Evolutionary conservation across 768 basidiomycete species (phyloP), one percentile per base, ranked within the genome.

Genomic region (Auricularia sp.): DNA sequence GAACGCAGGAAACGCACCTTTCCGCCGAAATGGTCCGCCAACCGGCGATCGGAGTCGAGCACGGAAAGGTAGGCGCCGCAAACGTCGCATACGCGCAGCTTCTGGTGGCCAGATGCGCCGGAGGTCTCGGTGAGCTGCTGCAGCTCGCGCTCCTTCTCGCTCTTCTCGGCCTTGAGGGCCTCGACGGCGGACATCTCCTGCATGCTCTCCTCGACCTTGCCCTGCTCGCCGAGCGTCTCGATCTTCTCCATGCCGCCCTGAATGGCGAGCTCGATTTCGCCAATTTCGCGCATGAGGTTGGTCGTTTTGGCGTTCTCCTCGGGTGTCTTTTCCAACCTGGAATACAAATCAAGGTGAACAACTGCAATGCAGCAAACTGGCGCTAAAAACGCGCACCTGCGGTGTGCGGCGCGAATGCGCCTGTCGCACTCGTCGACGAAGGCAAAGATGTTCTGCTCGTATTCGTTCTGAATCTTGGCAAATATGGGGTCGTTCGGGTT

Each of bases 261-360:
- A 74, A 98, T 98, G 64, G 97, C 95, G 69, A 98, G 78, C 80
- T 98, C 96, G 74, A 99, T 98, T 79, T 99, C 97, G 65, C 93
- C 97, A 77, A 99, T 98, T 83, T 99, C 97, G 68, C 94, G 83
- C 97, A 99, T 99, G 80, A 99, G 76, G 75, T 96, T 94, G 3
- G 97, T 98, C 37, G 96, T 98, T 78, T 98, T 97, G 62, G 94
- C 94, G 75, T 99, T 99, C 81, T 99, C 97, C 78, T 98, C 97
- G 39, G 97, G 97, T 4, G 97, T 99, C 82, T 99, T 99, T 81
- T 99, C 97, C 73, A 99, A 77, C 73, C 97, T 83, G 39, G 3
- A 7, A 39, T 39, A 13, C 39, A 7, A 39, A 39, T 29, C 24
- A 29, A 29, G 24, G 24, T 29, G 24, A 29, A 29, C 24, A 29